Conservation (phyloP, 345 rosid species). For the Populus pruinosa region DNA sequence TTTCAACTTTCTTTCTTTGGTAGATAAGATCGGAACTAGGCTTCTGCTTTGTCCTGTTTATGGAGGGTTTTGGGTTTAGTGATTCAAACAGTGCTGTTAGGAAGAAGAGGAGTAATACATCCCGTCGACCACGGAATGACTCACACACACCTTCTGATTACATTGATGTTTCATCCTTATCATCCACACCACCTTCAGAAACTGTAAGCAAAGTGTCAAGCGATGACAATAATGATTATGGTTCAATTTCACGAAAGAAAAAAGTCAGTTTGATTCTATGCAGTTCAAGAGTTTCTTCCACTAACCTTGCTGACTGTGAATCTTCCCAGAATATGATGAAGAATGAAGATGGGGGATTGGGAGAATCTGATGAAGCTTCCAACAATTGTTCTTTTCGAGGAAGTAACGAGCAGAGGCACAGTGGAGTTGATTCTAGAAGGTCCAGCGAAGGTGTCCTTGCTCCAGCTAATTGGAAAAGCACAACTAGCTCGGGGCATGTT, state of each 20-base stretch:
- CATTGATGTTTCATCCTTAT: constrained; percentile 54
- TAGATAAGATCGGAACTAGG: not conserved
- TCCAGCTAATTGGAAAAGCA: constrained; percentile 29
- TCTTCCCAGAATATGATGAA: constrained; percentile 43
- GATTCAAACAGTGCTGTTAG: constrained; percentile 50
- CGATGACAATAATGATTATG: constrained; percentile 3
- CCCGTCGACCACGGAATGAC: constrained; percentile 71
- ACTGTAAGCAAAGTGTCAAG: constrained; percentile 37
- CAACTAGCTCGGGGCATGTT: constrained; percentile 8
- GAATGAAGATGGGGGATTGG: constrained; percentile 48
- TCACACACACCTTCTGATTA: constrained; percentile 43
- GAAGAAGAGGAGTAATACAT: constrained; percentile 61
- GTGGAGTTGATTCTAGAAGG: constrained; percentile 36
- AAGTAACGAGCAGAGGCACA: constrained; percentile 26
- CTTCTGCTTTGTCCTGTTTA: constrained; percentile 11
- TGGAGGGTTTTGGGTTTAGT: constrained; percentile 64
- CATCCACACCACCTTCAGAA: constrained; percentile 68
- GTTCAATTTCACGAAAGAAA: constrained; percentile 8
- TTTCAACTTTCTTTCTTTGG: not conserved
- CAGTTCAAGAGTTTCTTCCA: constrained; percentile 17
- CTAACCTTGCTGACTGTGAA: constrained; percentile 16
- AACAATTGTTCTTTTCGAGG: constrained; percentile 53
- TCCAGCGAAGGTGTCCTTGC: constrained; percentile 34
- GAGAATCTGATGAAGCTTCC: constrained; percentile 72
- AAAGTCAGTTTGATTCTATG: constrained; percentile 10